These are phyloP conservation scores for Talaromyces sp. DNA, from an alignment of 2,329 filamentous ascomycete species.

Conservation along the genomic window DNA sequence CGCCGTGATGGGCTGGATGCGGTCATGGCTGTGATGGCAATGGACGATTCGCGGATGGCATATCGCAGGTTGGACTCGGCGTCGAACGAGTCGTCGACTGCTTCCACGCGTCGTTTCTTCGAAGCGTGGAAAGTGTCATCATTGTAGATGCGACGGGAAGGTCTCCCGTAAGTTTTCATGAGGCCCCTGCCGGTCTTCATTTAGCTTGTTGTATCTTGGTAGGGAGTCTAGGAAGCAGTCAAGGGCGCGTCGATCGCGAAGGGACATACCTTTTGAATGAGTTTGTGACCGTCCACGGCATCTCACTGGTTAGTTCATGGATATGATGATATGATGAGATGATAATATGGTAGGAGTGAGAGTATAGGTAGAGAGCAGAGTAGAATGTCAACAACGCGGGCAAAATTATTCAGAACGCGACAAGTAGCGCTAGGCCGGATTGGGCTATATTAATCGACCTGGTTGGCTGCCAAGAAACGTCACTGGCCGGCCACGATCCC, in stretches of 20 bases:
- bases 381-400: slow-evolving; percentile 8
- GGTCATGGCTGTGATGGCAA: slow-evolving; percentile 37
- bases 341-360: neutral
- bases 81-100: slow-evolving; percentile 37
- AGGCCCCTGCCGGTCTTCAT: slow-evolving; percentile 38
- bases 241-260: slow-evolving; percentile 1
- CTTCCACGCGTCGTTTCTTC: slow-evolving; percentile 46
- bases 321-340: neutral
- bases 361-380: neutral
- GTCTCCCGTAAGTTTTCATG: slow-evolving; percentile 50
- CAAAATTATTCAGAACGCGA: slow-evolving; percentile 24
- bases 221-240: neutral
- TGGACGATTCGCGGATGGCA: slow-evolving; percentile 48
- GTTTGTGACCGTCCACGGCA: slow-evolving; percentile 51
- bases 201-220: neutral
- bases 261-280: slow-evolving; percentile 47
- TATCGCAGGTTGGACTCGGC: slow-evolving; percentile 46
- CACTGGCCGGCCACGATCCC: slow-evolving; percentile 7
- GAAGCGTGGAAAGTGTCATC: slow-evolving; percentile 42
- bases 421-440: slow-evolving; percentile 24
- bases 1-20: slow-evolving; percentile 48
- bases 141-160: slow-evolving; percentile 47
- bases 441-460: slow-evolving; percentile 17
- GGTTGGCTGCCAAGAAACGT: slow-evolving; percentile 4
- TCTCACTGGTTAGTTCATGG: slow-evolving; percentile 31